Conservation (phyloP, 352 stramenopile genomes). For the Discostella stelligera region DNA sequence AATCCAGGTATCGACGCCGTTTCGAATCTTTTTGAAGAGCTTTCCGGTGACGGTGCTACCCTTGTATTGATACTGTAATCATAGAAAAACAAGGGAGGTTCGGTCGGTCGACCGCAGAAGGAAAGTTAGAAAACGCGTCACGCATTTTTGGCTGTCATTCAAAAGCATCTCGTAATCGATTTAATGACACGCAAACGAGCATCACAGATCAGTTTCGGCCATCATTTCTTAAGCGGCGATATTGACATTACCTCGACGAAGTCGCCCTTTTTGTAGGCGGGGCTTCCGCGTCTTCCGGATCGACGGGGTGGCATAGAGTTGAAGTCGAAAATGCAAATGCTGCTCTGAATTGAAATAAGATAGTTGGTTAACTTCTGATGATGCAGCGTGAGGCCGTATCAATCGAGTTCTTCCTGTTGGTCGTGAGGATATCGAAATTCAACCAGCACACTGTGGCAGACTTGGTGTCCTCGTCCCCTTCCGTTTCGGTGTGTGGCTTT, state of each 20-base stretch:
- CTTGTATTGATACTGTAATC: constrained; percentile 26
- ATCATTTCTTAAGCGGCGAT: background rate
- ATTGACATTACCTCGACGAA: constrained; percentile 17
- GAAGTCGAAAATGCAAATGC: background rate
- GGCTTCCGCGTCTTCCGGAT: constrained; percentile 10
- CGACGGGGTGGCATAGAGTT: constrained; percentile 8
- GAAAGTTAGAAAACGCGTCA: background rate
- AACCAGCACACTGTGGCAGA: background rate
- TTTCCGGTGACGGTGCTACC: constrained; percentile 31
- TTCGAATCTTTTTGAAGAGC: constrained; percentile 30
- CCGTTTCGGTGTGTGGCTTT: no score
- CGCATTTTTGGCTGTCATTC: background rate
- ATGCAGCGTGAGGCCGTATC: background rate
- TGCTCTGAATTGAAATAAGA: background rate
- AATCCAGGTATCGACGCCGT: constrained; percentile 13
- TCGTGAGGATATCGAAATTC: background rate
- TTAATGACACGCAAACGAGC: background rate
- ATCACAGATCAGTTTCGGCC: background rate
- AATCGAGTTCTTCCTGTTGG: background rate
- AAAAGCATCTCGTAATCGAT: background rate
- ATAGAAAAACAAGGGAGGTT: background rate
- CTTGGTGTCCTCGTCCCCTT: no score
- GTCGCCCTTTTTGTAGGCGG: constrained; percentile 34
- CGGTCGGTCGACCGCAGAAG: background rate
- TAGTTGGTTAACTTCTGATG: background rate